These are phyloP conservation scores for Populus hybrid DNA, from an alignment of 441 rosid genomes.

Conservation along the genomic window DNA sequence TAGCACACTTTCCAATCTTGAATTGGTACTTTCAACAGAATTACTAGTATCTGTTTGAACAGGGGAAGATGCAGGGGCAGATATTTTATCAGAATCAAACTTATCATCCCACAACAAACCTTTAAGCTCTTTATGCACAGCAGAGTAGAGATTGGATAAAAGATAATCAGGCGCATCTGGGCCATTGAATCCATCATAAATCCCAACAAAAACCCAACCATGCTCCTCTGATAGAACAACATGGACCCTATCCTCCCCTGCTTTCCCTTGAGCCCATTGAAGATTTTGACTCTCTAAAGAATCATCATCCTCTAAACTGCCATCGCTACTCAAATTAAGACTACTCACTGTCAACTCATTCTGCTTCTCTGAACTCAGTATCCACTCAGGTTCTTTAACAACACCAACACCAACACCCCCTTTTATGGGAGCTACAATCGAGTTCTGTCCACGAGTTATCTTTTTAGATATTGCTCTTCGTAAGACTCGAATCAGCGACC, in stretches of 20 bases:
- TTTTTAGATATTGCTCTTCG: slow-evolving; percentile 38
- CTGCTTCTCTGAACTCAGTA: slow-evolving; percentile 50
- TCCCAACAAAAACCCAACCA: slow-evolving; percentile 50
- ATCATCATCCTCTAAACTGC: slow-evolving; percentile 45
- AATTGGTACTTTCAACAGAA: slow-evolving; percentile 3
- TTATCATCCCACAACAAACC: slow-evolving; percentile 42
- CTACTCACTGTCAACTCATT: slow-evolving; percentile 37
- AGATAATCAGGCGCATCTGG: slow-evolving; percentile 51
- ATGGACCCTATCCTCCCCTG: slow-evolving; percentile 51
- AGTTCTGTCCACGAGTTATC: slow-evolving; percentile 55
- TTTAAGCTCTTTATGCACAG: slow-evolving; percentile 35
- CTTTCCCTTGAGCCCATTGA: slow-evolving; percentile 53
- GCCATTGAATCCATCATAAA: slow-evolving; percentile 46
- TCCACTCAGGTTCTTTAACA: slow-evolving; percentile 68
- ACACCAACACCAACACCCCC: slow-evolving; percentile 22
- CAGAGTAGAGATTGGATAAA: slow-evolving; percentile 31
- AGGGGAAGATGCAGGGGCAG: slow-evolving; percentile 27
- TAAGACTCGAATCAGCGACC: slow-evolving; percentile 31
- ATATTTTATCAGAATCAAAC: slow-evolving; percentile 17
- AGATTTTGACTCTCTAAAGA: slow-evolving; percentile 32
- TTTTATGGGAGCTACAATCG: slow-evolving; percentile 76
- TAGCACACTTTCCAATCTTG: background rate
- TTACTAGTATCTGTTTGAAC: slow-evolving; percentile 7
- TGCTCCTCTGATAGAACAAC: slow-evolving; percentile 48
- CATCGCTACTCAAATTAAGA: slow-evolving; percentile 31